phyloP scores from a whole-genome alignment of 768 basidiomycete genomes.

The Naganishia onofrii region DNA sequence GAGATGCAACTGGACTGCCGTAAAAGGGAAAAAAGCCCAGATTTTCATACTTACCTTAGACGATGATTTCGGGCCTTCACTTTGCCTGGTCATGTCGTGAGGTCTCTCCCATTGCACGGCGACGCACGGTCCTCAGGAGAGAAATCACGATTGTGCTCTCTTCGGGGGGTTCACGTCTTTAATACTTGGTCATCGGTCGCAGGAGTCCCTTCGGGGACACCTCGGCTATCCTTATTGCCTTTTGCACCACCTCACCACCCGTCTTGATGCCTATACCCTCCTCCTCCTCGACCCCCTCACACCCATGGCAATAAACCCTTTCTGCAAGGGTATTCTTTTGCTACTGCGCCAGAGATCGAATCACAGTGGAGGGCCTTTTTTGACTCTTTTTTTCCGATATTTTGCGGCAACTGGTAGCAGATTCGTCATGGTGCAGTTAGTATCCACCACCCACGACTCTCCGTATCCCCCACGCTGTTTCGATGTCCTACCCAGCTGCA shows the following conservation, averaged over 20 bases:
- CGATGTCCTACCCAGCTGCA: too few species aligned
- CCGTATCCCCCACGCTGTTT: too few species aligned
- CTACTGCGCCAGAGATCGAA: background rate
- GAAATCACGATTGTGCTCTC: constrained; percentile 25
- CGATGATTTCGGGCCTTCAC: constrained; percentile 26
- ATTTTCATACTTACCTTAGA: constrained; percentile 26
- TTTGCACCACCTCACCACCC: background rate
- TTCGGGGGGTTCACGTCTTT: constrained; percentile 25
- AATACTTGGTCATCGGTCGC: constrained; percentile 29
- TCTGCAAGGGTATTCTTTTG: background rate
- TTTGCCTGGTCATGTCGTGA: constrained; percentile 24
- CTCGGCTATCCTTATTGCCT: constrained; percentile 26
- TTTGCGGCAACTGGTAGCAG: background rate
- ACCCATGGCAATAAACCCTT: background rate
- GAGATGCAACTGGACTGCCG: too few species aligned
- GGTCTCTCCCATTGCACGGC: constrained; percentile 29
- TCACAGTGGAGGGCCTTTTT: background rate
- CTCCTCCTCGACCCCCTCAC: background rate
- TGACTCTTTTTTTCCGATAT: background rate
- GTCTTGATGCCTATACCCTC: background rate
- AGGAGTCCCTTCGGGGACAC: constrained; percentile 28
- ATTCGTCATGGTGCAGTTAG: background rate
- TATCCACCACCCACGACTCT: too few species aligned
- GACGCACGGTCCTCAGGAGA: constrained; percentile 25
- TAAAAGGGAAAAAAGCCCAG: too few species aligned